Evolutionary conservation across 495 filamentous ascomycete genomes (phyloP), one percentile per base, ranked within the genome.

Genomic region (Aspergillus biplanus): DNA sequence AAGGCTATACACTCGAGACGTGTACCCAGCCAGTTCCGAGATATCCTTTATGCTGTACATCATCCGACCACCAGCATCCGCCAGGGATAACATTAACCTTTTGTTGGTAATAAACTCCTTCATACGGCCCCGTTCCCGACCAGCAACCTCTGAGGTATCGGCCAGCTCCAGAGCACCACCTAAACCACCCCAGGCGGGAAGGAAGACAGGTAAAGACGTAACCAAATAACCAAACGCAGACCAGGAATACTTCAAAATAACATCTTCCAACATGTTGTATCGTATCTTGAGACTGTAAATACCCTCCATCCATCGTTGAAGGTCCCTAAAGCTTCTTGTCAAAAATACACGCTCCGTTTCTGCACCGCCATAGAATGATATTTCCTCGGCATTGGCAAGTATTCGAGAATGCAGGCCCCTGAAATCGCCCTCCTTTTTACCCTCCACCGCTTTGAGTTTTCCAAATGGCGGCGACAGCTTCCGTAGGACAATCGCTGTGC

Each of bases 31-130:
- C 56, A 99, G 82, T 71, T 99, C 95, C 55, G 94, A 96, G 67
- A 99, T 82, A 57, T 85, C 96, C 78, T 99, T 99, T 78, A 99
- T 93, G 65, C 89, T 92, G 79, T 98, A 98, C 96, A 99, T 99
- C 89, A 99, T 95, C 39, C 96, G 85, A 21, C 93, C 93, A 58
- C 96, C 96, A 8, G 96, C 96, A 74, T 99, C 96, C 5, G 96
- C 96, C 15, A 98, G 84, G 18, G 95, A 97, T 33, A 99, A 85
- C 96, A 99, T 98, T 58, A 99, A 85, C 2, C 96, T 90, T 75
- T 98, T 97, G 76, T 99, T 99, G 15, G 95, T 97, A 77, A 99
- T 96, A 76, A 99, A 99, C n/a, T 94, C 89, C 78, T 94, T 93
- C 94, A 97, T 98, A 34, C 96, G 90, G 60, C 85, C 83, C 37